Base-by-base conservation (phyloP, 352 stramenopile genomes). In the Phytophthora pisi region DNA sequence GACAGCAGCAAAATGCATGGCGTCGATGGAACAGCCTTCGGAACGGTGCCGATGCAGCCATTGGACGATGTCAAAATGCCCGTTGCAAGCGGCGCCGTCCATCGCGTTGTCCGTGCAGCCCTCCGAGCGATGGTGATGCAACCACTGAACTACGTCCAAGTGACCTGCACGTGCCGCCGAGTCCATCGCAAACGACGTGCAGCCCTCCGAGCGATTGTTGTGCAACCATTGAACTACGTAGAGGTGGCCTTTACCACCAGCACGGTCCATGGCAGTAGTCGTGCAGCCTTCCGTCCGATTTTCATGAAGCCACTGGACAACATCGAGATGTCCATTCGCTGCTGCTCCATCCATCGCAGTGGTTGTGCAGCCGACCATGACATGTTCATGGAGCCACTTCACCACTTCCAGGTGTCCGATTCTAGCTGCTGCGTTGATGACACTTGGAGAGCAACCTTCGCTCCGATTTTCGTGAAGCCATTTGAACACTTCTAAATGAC, bases 191-290 rank as follows among this genome's bases (percentile, higher is more conserved):
- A 64, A 66, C n/a, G 53, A n/a, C 11, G 67, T 74, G 18, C 67
- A 70, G 11, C 67, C 56, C 28, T 66, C 66, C 13, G 11, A 3
- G 34, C 70, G 70, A 30, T 79, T 60, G 7, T 26, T 23, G 20
- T 79, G 70, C 1, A 83, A 58, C 68, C 68, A 80, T 38, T 73
- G 59, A 26, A 81, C 54, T n/a, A 81, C 66, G 3, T 75, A 5
- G 24, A 83, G 61, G 43, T 83, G 69, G 4, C 72, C 72, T 23
- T 70, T 74, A 6, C 51, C 66, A 15, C 72, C 75, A 13, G 75
- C 75, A 24, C 64, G 36, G 47, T 75, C 65, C 71, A 82, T 82
- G 4, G 58, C 72, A 51, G 38, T 64, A n/a, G 49, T 73, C 31
- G 54, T 72, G 40, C 61, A 78, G 30, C 65, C 65, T 50, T 63